Base-by-base conservation (phyloP, 768 basidiomycete genomes). In the Pisolithus marmoratus region DNA sequence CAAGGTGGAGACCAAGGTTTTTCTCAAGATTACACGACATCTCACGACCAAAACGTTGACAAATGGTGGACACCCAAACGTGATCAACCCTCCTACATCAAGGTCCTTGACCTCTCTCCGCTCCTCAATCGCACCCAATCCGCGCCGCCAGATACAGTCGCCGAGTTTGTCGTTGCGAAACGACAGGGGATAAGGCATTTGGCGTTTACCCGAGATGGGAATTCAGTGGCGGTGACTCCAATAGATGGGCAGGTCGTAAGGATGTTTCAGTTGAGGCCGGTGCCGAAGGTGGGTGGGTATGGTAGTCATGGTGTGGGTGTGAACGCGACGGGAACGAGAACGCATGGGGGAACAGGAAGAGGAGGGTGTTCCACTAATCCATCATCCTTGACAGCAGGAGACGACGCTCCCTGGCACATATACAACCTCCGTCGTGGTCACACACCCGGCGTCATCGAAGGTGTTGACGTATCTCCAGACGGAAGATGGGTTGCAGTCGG, bases 391-490 rank as follows among this genome's bases (percentile, higher is more conserved):
- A 46, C 41, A n/a, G 8, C 46, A 11, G 57, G 58, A 52, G 50
- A 54, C 50, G 52, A 63, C 24, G 58, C 63, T 14, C 72, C 77
- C 8, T 77, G 74, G 69, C 84, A 85, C 54, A 53, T 85, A 51
- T 92, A 92, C 54, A 79, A 82, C 54, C 70, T 93, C 20, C 73
- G 77, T 41, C 73, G 89, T n/a, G 90, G 90, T 5, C 71, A 79
- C 23, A 89, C 87, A n/a, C 73, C 74, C 3, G 87, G 83, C 5
- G 67, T 79, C 5, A 76, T 92, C 14, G 80, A 83, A 49, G 67
- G 67, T 12, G 67, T 85, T 12, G 69, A 67, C 23, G 54, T 62
- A 6, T 63, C 67, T 38, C 55, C 63, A 3, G 84, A 85, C 59
- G 84, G 83, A 14, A 66, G 83, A 34, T 91, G 86, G 85, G 65